Conservation (phyloP, 78 protist species). For the Protostelium mycophagum region DNA sequence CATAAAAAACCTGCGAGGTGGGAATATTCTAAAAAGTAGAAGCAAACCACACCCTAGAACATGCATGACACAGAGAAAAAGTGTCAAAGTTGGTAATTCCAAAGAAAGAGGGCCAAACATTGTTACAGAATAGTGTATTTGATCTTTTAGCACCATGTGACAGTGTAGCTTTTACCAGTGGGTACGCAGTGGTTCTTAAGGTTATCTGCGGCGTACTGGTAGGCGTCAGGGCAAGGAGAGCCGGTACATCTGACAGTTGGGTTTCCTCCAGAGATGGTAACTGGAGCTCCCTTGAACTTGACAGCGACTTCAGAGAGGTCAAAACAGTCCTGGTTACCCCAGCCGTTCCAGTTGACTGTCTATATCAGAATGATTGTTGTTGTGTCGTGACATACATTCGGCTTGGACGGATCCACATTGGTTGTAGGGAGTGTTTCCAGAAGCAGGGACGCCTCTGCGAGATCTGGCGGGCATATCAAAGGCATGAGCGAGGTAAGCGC, state of each 20-base stretch:
- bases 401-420: background rate
- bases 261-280: background rate
- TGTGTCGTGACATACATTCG: background rate
- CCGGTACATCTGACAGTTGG: background rate
- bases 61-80: too few species aligned
- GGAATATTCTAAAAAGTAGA: too few species aligned
- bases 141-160: background rate
- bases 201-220: background rate
- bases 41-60: too few species aligned
- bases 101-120: too few species aligned
- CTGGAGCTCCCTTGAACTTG: background rate
- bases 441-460: background rate
- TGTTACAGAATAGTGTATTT: too few species aligned
- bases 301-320: background rate
- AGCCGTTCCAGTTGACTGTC: background rate
- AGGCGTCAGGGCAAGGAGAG: background rate
- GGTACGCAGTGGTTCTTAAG: background rate
- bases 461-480: too few species aligned
- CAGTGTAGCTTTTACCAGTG: background rate
- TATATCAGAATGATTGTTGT: background rate
- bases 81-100: too few species aligned
- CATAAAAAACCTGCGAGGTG: too few species aligned
- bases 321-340: background rate
- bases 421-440: background rate
- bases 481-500: too few species aligned